Evolutionary conservation across 345 rosid species (phyloP).

Genomic region (Clarkia xantiana): DNA sequence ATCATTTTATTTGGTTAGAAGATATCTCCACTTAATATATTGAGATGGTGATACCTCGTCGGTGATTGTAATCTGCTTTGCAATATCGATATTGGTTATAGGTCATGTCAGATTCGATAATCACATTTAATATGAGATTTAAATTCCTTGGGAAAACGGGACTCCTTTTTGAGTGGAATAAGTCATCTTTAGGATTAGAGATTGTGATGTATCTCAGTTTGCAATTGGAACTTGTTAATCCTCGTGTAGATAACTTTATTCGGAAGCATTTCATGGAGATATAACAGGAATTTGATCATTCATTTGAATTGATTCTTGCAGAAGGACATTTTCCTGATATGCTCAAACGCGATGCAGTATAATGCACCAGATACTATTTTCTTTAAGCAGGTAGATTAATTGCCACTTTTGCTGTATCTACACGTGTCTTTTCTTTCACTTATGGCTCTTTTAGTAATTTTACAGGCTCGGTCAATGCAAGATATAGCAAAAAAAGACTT

Average conservation of each 20-base stretch:
- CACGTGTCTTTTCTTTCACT: constrained; percentile 4
- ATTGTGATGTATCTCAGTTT: too few species aligned
- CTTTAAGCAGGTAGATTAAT: constrained; percentile 61
- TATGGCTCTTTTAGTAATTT: constrained; percentile 9
- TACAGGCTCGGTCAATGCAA: constrained; percentile 73
- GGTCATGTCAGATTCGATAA: too few species aligned
- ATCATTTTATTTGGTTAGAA: too few species aligned
- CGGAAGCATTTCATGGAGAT: not conserved
- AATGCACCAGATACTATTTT: constrained; percentile 89
- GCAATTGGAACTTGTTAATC: too few species aligned
- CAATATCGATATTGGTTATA: too few species aligned
- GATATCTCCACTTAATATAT: too few species aligned
- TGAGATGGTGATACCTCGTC: too few species aligned
- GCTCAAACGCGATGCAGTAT: constrained; percentile 91
- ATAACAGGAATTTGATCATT: not conserved
- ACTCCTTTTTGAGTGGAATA: too few species aligned
- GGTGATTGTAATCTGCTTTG: too few species aligned
- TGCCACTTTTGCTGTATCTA: constrained; percentile 1
- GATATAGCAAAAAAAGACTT: constrained; percentile 91
- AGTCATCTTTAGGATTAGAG: too few species aligned
- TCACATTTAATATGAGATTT: too few species aligned
- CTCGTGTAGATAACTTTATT: not conserved
- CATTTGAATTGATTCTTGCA: constrained; percentile 23
- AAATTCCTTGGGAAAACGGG: too few species aligned
- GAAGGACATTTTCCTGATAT: constrained; percentile 71